Conservation (phyloP, 805 yeast species). For the Saturnispora bothae region DNA sequence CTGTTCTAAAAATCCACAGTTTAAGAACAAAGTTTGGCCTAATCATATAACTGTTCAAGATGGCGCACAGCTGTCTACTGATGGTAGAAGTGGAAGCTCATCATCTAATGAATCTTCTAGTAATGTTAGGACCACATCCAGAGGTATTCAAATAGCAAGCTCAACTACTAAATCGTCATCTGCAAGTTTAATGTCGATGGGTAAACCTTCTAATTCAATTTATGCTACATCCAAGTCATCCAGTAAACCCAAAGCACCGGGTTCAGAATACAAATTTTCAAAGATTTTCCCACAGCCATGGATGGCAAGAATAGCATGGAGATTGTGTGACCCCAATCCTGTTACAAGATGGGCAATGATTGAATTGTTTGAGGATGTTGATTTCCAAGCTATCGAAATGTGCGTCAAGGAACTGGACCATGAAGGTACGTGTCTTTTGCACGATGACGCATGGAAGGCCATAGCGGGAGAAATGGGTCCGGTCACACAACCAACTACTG, state of each 20-base stretch:
- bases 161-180: neutral
- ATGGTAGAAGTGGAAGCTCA: neutral
- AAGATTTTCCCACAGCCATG: constrained; percentile 49
- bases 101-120: neutral
- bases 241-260: constrained; percentile 42
- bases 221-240: constrained; percentile 3
- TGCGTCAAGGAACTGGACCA: constrained; percentile 42
- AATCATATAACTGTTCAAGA: neutral
- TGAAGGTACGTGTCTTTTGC: constrained; percentile 15
- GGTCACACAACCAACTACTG: neutral
- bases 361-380: constrained; percentile 52
- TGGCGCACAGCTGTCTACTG: neutral
- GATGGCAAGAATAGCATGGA: constrained; percentile 70
- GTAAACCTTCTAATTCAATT: constrained; percentile 8
- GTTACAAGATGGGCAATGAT: constrained; percentile 47
- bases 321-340: constrained; percentile 57
- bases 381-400: constrained; percentile 54
- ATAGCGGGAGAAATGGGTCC: neutral
- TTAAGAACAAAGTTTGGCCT: constrained; percentile 25
- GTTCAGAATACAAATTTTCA: constrained; percentile 62
- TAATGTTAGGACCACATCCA: neutral
- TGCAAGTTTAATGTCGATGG: constrained; percentile 3
- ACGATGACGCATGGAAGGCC: constrained; percentile 3
- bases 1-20: constrained; percentile 25
- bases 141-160: neutral